These are phyloP conservation scores for Priceomyces medius DNA, from an alignment of 805 yeast genomes.

Conservation along the genomic window DNA sequence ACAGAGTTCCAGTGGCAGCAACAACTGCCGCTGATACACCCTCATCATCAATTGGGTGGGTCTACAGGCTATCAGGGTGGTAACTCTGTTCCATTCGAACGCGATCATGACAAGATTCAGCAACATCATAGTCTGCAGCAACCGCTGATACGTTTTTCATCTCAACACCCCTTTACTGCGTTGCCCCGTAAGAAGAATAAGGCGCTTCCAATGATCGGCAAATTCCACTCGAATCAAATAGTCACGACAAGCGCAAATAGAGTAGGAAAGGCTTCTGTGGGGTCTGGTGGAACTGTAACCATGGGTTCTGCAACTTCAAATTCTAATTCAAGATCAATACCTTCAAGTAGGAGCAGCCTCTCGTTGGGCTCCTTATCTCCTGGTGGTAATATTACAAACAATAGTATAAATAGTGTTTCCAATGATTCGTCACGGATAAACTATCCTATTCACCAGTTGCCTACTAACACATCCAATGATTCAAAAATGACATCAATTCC, in stretches of 20 bases:
- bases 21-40: too few species aligned
- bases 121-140: too few species aligned
- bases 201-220: slow-evolving; percentile 6
- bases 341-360: neutral
- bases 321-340: neutral
- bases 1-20: too few species aligned
- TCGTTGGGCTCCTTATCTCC: neutral
- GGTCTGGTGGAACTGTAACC: neutral
- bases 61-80: too few species aligned
- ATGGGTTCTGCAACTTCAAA: too few species aligned
- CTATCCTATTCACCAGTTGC: slow-evolving; percentile 13
- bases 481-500: slow-evolving; percentile 5
- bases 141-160: neutral
- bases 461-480: slow-evolving; percentile 1
- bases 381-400: neutral
- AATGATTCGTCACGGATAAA: slow-evolving; percentile 2
- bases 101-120: too few species aligned
- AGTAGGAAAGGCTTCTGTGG: neutral
- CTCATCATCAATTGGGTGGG: too few species aligned
- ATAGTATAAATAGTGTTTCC: neutral
- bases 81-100: too few species aligned
- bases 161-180: neutral
- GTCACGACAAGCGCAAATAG: neutral
- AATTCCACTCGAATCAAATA: slow-evolving; percentile 5
- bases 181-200: neutral